Base-by-base conservation (phyloP, 2,329 filamentous ascomycete genomes). In the Bipolaris oryzae region DNA sequence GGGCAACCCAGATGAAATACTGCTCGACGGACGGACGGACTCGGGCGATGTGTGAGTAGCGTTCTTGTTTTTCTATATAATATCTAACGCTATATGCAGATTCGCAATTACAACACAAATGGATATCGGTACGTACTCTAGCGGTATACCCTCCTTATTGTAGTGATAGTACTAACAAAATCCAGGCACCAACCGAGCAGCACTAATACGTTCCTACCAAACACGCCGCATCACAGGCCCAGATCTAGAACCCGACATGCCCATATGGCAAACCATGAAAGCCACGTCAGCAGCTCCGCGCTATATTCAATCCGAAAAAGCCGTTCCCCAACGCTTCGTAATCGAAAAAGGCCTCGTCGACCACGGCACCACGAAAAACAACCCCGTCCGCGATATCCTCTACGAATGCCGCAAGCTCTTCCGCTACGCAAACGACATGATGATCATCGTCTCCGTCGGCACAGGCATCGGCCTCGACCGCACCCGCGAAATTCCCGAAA, bases 381-480 rank as follows among this genome's bases (percentile, higher is more conserved):
- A 73, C 23, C 70, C 71, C 9, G 55, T 73, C 10, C 66, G 67
- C 55, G 71, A 74, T 47, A 61, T 70, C 5, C 55, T 70, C 13
- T 74, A 64, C 58, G 71, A 74, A 56, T 71, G 68, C 41, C 52
- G 70, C 28, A 72, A 71, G 48, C 61, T 74, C 2, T 72, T 68
- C 44, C 63, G 64, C 41, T 73, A 72, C 52, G 58, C 62, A 15
- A 69, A 71, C 42, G 70, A 74, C 53, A 70, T 67, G 61, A 68
- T 71, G 65, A 62, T 74, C 47, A 64, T 74, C 20, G 60, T 74
- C 18, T 69, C 66, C 9, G 64, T 74, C 23, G 71, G 71, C 4
- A 64, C 66, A 1, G 71, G 71, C 16, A 38, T 47, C 6, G 70
- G 70, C 9, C 28, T 68, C 7, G 55, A 71, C 39, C 49, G 55